A percentile compares a stretch with the other conserved stretches of the same genome.
phyloP scores from a whole-genome alignment of 176 grass and related monocot genomes.

The Cymbopogon citratus region DNA sequence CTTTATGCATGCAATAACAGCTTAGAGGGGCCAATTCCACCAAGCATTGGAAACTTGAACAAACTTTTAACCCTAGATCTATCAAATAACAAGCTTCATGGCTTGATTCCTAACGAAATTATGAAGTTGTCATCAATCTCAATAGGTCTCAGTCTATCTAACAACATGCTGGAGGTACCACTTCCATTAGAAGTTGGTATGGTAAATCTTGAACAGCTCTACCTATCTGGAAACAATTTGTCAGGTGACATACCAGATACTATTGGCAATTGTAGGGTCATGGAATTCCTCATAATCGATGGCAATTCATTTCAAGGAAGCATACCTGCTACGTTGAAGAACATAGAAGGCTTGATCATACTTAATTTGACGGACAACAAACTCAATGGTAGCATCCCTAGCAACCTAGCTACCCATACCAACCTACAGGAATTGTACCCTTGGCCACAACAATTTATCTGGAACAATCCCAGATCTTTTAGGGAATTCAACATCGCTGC shows the following conservation, averaged over 20 bases:
- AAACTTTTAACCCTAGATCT: background rate
- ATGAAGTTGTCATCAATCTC: too few relatives aligned
- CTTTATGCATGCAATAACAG: background rate
- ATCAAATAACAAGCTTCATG: background rate
- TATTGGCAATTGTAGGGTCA: slow-evolving; percentile 13
- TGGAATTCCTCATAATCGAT: slow-evolving; percentile 26
- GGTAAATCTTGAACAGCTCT: background rate
- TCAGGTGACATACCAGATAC: slow-evolving; percentile 18
- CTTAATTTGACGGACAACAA: slow-evolving; percentile 27
- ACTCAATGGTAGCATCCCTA: slow-evolving; percentile 13
- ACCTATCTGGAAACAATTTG: slow-evolving; percentile 7
- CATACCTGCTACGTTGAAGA: slow-evolving; percentile 22
- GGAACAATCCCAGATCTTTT: slow-evolving; percentile 19
- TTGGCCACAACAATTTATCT: slow-evolving; percentile 25
- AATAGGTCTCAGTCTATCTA: too few relatives aligned
- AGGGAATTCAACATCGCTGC: background rate
- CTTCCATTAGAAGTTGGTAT: background rate
- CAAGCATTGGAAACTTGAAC: background rate
- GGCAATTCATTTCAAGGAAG: slow-evolving; percentile 25
- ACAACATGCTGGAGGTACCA: too few relatives aligned
- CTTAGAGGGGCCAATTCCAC: background rate
- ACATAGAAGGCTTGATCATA: slow-evolving; percentile 1
- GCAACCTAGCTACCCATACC: background rate
- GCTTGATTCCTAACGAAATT: background rate
- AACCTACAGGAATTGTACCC: slow-evolving; percentile 12